phyloP scores from a whole-genome alignment of 345 rosid species.

The Boechera divaricarpa region DNA sequence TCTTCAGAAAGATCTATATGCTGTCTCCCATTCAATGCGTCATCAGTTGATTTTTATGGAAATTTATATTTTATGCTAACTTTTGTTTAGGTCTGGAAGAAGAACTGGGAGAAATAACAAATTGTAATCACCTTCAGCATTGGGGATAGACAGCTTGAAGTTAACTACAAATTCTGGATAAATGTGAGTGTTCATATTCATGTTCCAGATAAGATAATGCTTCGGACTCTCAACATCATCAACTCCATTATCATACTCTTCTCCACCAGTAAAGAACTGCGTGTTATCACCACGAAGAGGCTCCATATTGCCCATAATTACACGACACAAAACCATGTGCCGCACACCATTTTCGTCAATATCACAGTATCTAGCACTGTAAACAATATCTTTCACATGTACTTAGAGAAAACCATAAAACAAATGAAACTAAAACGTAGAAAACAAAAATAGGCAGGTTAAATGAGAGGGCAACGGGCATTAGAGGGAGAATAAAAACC shows the following conservation, averaged over 20 bases:
- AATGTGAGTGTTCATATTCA: conserved; percentile 84
- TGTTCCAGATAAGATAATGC: conserved; percentile 72
- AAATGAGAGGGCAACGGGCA: not conserved
- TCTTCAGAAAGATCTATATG: conserved; percentile 32
- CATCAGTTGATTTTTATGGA: conserved; percentile 43
- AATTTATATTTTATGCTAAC: not conserved
- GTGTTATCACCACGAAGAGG: conserved; percentile 56
- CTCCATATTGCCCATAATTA: conserved; percentile 89
- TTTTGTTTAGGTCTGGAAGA: conserved; percentile 18
- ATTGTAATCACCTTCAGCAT: conserved; percentile 47
- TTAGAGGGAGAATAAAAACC: conserved; percentile 48
- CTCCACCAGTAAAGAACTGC: conserved; percentile 56
- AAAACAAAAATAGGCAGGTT: not conserved
- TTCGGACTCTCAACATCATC: conserved; percentile 74
- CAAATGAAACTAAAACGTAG: not conserved
- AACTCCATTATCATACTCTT: conserved; percentile 77
- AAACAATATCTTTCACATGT: conserved; percentile 40
- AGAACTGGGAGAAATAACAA: conserved; percentile 9
- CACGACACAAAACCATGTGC: conserved; percentile 74
- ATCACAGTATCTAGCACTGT: conserved; percentile 82
- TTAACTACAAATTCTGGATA: conserved; percentile 87
- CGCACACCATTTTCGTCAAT: conserved; percentile 82
- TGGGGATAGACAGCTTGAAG: conserved; percentile 67
- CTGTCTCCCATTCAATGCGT: conserved; percentile 46
- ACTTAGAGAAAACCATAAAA: conserved; percentile 28